Percentiles rank a stretch among this genome's conserved stretches.
Conservation (phyloP, 768 basidiomycete genomes). For the Calvatia gigantea region DNA sequence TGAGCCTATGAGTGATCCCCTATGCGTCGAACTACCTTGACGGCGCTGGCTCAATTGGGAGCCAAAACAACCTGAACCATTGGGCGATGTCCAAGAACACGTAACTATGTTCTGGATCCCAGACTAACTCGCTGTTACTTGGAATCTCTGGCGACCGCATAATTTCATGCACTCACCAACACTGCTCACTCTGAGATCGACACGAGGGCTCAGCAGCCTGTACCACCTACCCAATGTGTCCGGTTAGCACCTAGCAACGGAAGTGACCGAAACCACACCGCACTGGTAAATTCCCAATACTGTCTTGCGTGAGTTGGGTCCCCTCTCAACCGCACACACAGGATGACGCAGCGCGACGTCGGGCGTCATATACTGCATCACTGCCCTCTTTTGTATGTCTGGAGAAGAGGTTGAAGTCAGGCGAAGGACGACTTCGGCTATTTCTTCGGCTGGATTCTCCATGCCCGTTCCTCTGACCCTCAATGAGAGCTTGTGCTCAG, state of each 20-base stretch:
- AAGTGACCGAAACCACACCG: neutral
- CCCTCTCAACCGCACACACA: slow-evolving; percentile 44
- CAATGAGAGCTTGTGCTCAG: too few relatives aligned
- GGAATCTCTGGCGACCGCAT: neutral
- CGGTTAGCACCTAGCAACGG: neutral
- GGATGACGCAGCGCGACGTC: slow-evolving; percentile 62
- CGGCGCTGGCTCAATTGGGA: slow-evolving; percentile 39
- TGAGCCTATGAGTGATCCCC: neutral
- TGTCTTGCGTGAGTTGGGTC: slow-evolving; percentile 48
- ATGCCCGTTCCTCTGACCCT: slow-evolving; percentile 22
- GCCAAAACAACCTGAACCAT: slow-evolving; percentile 48
- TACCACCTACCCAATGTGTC: slow-evolving; percentile 45
- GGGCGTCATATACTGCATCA: slow-evolving; percentile 47
- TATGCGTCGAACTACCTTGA: slow-evolving; percentile 35
- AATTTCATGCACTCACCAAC: slow-evolving; percentile 34
- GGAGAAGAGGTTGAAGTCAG: slow-evolving; percentile 48
- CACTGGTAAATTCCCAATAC: slow-evolving; percentile 60
- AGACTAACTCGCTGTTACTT: slow-evolving; percentile 31
- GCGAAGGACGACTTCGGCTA: slow-evolving; percentile 37
- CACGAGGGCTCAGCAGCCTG: slow-evolving; percentile 54
- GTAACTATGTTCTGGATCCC: slow-evolving; percentile 36
- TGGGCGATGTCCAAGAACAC: slow-evolving; percentile 53
- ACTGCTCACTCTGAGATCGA: slow-evolving; percentile 35
- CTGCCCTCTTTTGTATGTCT: slow-evolving; percentile 42
- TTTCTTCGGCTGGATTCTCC: slow-evolving; percentile 55